Percentiles rank a stretch among this genome's conserved stretches.
These are phyloP conservation scores for Chytriomyces sp. DNA, from an alignment of 192 early-diverging fungal species.

Conservation along the genomic window DNA sequence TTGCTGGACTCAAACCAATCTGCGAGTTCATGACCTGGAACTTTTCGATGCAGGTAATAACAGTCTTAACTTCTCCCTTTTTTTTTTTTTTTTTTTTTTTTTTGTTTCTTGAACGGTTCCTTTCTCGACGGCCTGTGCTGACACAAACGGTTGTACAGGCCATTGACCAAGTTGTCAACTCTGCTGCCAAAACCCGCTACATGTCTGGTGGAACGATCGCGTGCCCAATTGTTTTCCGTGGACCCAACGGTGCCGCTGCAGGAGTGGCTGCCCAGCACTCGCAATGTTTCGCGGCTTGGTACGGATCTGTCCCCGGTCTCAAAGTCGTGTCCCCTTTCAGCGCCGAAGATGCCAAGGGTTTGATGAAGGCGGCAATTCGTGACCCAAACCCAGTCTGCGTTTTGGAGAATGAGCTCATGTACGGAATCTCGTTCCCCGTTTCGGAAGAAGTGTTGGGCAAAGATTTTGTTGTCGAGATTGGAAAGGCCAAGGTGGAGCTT, in stretches of 20 bases:
- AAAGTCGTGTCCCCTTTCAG: conserved; percentile 97
- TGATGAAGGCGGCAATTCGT: conserved; percentile 97
- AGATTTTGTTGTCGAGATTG: conserved; percentile 90
- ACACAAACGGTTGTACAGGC: conserved; percentile 59
- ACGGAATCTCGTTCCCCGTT: conserved; percentile 87
- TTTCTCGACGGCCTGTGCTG: background rate
- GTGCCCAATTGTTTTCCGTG: conserved; percentile 97
- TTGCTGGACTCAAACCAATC: conserved; percentile 91
- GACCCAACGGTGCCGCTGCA: conserved; percentile 96
- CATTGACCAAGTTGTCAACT: conserved; percentile 99
- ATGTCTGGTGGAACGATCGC: conserved; percentile 90
- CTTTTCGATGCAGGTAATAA: conserved; percentile 95
- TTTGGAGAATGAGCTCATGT: conserved; percentile 98
- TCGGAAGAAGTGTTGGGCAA: conserved; percentile 72
- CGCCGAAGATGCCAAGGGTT: conserved; percentile 95
- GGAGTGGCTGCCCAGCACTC: conserved; percentile 99
- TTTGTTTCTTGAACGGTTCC: background rate
- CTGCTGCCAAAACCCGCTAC: conserved; percentile 96
- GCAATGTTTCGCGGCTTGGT: conserved; percentile 98
- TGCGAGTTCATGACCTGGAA: conserved; percentile 99
- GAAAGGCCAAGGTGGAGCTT: conserved; percentile 91
- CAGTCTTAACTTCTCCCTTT: background rate
- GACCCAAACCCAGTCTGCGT: conserved; percentile 98
- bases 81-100: background rate
- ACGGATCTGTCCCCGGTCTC: conserved; percentile 92